Evolutionary conservation across 345 rosid genomes (phyloP), one percentile per base, ranked within the genome.

Genomic region (Dimocarpus longan): DNA sequence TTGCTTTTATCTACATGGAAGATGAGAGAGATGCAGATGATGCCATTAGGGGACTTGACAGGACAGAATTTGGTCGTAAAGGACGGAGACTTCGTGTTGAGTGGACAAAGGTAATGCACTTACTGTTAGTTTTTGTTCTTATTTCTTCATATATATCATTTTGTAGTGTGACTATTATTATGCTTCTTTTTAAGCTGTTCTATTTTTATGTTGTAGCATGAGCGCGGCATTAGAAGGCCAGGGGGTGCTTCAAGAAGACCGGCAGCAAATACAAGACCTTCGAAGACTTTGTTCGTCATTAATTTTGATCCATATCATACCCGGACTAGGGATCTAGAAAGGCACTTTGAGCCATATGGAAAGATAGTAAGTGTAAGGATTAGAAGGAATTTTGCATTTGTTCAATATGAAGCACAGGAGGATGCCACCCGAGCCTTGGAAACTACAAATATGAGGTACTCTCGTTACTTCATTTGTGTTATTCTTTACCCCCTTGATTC

Each of bases 1-100:
- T 92, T 88, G 99, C 97, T 73, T 95, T 95, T 80, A 84, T 95
- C 63, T 95, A 92, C 70, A 95, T 95, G 99, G 98, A 95, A 77
- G 95, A 95, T 80, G 97, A 95, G 84, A 93, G 94, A 80, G 98
- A 95, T 88, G 99, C 96, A 69, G 97, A 93, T 73, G 95, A 95
- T 89, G 99, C 99, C n/a, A 93, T 95, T 66, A 90, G 97, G 68
- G 97, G 91, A 56, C 97, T 95, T 78, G 97, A 95, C 62, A 87
- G 90, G 59, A 74, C 81, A 40, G 99, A 95, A 64, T 93, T 88
- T 79, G 99, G 99, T 64, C 92, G 91, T 16, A 92, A 92, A 84
- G 98, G 99, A 54, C 96, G 98, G 62, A 93, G 93, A 82, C 99
- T 95, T 73, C 94, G 93, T 80, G 99, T 92, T 66, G 98, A 95